phyloP scores from a whole-genome alignment of 2,329 filamentous ascomycete species.

The Aureobasidium uvarum region DNA sequence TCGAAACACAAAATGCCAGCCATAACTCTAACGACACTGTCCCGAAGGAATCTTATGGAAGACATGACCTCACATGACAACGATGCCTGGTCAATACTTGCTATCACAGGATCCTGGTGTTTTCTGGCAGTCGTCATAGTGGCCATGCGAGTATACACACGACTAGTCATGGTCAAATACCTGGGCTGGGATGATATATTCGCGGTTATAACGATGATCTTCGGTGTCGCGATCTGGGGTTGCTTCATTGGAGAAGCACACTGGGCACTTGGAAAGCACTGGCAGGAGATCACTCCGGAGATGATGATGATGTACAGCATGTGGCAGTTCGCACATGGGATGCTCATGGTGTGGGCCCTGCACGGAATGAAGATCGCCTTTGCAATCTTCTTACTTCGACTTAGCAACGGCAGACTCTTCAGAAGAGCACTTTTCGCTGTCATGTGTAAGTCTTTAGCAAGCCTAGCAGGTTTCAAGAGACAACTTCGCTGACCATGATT shows the following conservation, averaged over 20 bases:
- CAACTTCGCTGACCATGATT: slow-evolving; percentile 28
- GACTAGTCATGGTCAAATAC: slow-evolving; percentile 48
- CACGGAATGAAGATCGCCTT: slow-evolving; percentile 51
- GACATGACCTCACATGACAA: slow-evolving; percentile 20
- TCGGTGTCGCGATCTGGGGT: slow-evolving; percentile 37
- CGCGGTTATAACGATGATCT: slow-evolving; percentile 46
- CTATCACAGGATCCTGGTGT: slow-evolving; percentile 29
- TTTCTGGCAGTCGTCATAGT: slow-evolving; percentile 28
- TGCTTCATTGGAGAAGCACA: slow-evolving; percentile 49
- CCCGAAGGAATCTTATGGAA: slow-evolving; percentile 4
- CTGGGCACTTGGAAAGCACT: slow-evolving; percentile 51
- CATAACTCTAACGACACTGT: background rate
- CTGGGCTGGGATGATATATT: slow-evolving; percentile 52
- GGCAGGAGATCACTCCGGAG: slow-evolving; percentile 30
- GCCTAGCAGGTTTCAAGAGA: background rate
- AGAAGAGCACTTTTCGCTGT: slow-evolving; percentile 45
- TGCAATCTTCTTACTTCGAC: slow-evolving; percentile 47
- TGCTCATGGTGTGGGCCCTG: slow-evolving; percentile 49
- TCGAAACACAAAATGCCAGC: slow-evolving; percentile 16
- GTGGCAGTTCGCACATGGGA: slow-evolving; percentile 48
- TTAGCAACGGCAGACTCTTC: slow-evolving; percentile 44
- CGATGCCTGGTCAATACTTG: slow-evolving; percentile 28
- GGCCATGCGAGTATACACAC: slow-evolving; percentile 38
- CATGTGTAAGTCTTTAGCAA: slow-evolving; percentile 42
- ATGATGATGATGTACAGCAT: slow-evolving; percentile 43